Conservation (phyloP, 169 alveolate genomes). For the Neospora caninum region DNA sequence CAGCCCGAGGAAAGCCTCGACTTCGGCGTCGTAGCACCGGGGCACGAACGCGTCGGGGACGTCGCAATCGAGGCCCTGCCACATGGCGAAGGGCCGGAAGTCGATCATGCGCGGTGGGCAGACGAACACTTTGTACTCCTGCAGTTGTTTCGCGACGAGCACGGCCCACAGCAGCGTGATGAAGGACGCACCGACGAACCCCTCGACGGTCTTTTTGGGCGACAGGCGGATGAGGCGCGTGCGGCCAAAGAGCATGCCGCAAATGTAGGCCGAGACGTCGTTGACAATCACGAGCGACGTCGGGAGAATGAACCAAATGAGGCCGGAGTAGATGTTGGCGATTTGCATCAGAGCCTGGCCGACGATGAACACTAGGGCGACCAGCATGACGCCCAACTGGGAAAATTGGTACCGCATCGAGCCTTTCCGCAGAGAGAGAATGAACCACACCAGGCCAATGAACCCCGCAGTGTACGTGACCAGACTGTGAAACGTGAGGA, state of each 20-base stretch:
- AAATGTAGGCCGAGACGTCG: slow-evolving; percentile 95
- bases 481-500: slow-evolving; percentile 89
- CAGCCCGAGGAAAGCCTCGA: slow-evolving; percentile 29
- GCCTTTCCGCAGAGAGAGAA: slow-evolving; percentile 88
- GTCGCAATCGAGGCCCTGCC: slow-evolving; percentile 70
- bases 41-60: slow-evolving; percentile 70
- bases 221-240: slow-evolving; percentile 93
- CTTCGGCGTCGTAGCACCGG: slow-evolving; percentile 18
- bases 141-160: slow-evolving; percentile 73
- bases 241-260: slow-evolving; percentile 95
- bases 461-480: slow-evolving; percentile 84
- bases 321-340: slow-evolving; percentile 93
- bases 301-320: slow-evolving; percentile 97
- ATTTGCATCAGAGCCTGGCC: slow-evolving; percentile 82
- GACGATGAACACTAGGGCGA: slow-evolving; percentile 83
- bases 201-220: slow-evolving; percentile 99
- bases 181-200: slow-evolving; percentile 87
- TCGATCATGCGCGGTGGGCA: slow-evolving; percentile 88
- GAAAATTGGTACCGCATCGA: slow-evolving; percentile 92
- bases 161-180: slow-evolving; percentile 73
- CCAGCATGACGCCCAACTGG: slow-evolving; percentile 88
- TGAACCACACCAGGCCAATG: slow-evolving; percentile 92
- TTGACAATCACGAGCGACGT: slow-evolving; percentile 92
- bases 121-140: slow-evolving; percentile 78
- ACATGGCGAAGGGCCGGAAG: slow-evolving; percentile 83